These are phyloP conservation scores for Daldinia decipiens DNA, from an alignment of 495 filamentous ascomycete species.

Conservation along the genomic window DNA sequence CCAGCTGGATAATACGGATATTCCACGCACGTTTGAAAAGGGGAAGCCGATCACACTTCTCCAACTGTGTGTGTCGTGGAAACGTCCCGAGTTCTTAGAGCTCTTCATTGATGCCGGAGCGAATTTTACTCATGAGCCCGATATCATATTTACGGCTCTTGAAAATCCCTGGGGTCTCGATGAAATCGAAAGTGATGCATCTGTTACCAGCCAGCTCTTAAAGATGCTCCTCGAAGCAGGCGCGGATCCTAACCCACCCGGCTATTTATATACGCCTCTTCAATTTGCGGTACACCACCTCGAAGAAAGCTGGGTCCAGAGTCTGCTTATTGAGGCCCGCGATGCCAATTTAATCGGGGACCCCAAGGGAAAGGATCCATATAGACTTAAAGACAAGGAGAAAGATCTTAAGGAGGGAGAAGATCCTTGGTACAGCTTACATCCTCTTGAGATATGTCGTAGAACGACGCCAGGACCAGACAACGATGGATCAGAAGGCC, in stretches of 20 bases:
- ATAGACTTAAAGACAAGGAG: background rate
- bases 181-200: constrained; percentile 8
- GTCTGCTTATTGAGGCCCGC: constrained; percentile 31
- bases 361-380: constrained; percentile 20
- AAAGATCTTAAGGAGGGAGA: no score
- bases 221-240: constrained; percentile 41
- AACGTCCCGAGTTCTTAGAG: constrained; percentile 29
- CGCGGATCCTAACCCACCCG: constrained; percentile 27
- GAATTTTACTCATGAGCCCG: constrained; percentile 19
- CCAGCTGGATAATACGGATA: background rate
- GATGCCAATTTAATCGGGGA: constrained; percentile 24
- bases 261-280: constrained; percentile 29
- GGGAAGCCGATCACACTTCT: constrained; percentile 28
- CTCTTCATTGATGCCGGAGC: constrained; percentile 32
- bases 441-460: constrained; percentile 34
- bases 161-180: constrained; percentile 5
- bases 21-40: background rate
- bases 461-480: background rate
- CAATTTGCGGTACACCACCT: constrained; percentile 30
- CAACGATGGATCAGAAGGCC: constrained; percentile 1
- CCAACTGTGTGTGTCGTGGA: constrained; percentile 30
- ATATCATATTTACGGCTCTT: constrained; percentile 31
- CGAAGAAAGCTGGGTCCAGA: constrained; percentile 26
- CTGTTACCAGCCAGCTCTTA: constrained; percentile 19
- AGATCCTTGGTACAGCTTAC: constrained; percentile 11